phyloP scores from a whole-genome alignment of 2,329 filamentous ascomycete genomes.

The Davidsoniella virescens region DNA sequence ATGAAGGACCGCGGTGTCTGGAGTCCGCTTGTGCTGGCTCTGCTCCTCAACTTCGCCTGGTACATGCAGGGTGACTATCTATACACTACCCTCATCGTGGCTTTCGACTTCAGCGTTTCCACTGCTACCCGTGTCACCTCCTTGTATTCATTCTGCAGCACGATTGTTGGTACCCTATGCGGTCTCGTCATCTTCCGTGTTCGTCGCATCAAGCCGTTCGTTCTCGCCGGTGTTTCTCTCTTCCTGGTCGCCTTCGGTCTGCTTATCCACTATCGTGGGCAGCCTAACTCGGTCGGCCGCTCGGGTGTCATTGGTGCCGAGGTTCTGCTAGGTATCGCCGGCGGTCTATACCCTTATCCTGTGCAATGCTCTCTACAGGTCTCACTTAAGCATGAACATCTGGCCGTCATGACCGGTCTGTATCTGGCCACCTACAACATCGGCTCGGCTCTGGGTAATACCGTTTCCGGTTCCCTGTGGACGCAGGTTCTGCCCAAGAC shows the following conservation, averaged over 20 bases:
- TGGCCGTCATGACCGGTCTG: slow-evolving; percentile 47
- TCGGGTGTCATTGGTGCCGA: slow-evolving; percentile 46
- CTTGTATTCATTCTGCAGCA: slow-evolving; percentile 41
- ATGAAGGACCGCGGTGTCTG: slow-evolving; percentile 49
- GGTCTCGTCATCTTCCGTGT: slow-evolving; percentile 41
- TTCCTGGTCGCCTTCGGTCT: slow-evolving; percentile 51
- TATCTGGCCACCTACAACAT: slow-evolving; percentile 49
- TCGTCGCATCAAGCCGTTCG: slow-evolving; percentile 46
- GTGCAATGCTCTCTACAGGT: slow-evolving; percentile 30
- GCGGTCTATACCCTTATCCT: slow-evolving; percentile 42
- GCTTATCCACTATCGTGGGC: slow-evolving; percentile 46
- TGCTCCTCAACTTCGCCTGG: slow-evolving; percentile 42
- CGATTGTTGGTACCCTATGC: slow-evolving; percentile 39
- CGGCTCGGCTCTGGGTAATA: slow-evolving; percentile 42
- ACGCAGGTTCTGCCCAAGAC: slow-evolving; percentile 35
- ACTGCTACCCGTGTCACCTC: slow-evolving; percentile 42
- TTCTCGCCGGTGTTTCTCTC: slow-evolving; percentile 40
- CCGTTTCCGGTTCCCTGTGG: slow-evolving; percentile 47
- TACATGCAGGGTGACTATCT: slow-evolving; percentile 48
- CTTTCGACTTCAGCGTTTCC: slow-evolving; percentile 40
- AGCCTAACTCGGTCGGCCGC: slow-evolving; percentile 25
- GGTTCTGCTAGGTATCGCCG: slow-evolving; percentile 44
- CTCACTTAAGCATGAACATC: slow-evolving; percentile 30
- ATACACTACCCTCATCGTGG: slow-evolving; percentile 44
- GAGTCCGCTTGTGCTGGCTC: slow-evolving; percentile 43